These are phyloP conservation scores for Lippia alba DNA, from an alignment of 305 asterid species.

Conservation along the genomic window DNA sequence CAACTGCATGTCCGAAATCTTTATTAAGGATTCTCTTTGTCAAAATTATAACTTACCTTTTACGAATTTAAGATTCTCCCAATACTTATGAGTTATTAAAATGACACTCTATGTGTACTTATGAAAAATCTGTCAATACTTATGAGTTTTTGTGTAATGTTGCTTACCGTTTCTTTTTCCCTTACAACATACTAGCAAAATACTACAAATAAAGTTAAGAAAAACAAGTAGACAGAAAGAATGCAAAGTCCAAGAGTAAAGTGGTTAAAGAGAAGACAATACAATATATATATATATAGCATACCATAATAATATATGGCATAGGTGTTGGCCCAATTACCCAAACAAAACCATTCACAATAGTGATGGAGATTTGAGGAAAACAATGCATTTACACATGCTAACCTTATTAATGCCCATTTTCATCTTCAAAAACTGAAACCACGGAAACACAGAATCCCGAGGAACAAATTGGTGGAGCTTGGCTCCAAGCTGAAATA, in stretches of 20 bases:
- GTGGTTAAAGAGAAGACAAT: not conserved
- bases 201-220: not conserved
- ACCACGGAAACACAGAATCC: constrained; percentile 69
- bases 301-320: constrained; percentile 14
- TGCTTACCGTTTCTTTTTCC: too few species aligned
- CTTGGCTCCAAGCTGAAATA: too few species aligned
- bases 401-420: constrained; percentile 21
- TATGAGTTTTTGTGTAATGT: too few species aligned
- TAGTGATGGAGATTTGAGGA: constrained; percentile 57
- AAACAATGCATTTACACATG: constrained; percentile 87
- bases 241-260: not conserved
- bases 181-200: too few species aligned
- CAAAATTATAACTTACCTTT: too few species aligned
- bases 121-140: too few species aligned
- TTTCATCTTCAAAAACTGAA: constrained; percentile 28
- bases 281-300: too few species aligned
- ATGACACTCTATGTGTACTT: too few species aligned
- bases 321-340: constrained; percentile 41
- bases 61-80: too few species aligned
- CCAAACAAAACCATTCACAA: constrained; percentile 61
- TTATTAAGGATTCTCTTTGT: too few species aligned
- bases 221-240: not conserved
- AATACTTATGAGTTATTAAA: too few species aligned
- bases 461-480: constrained; percentile 58
- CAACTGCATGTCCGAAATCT: too few species aligned